phyloP scores from a whole-genome alignment of 805 yeast genomes.

The Nakazawaea peltata region DNA sequence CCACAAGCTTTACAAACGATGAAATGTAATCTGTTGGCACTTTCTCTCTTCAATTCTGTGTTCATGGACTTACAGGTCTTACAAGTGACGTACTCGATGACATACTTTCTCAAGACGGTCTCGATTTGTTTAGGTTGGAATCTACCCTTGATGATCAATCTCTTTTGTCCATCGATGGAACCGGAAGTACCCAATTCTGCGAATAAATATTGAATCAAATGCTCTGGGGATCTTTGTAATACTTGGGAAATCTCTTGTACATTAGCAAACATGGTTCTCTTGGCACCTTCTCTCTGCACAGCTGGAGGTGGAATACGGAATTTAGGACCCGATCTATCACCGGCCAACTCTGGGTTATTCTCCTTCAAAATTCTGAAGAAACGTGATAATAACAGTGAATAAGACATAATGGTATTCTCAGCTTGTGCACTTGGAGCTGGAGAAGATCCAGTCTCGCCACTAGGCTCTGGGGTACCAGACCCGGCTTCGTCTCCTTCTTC shows the following conservation, averaged over 20 bases:
- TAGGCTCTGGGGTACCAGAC: slow-evolving; percentile 22
- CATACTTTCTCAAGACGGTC: slow-evolving; percentile 91
- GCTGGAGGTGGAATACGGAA: slow-evolving; percentile 97
- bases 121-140: slow-evolving; percentile 97
- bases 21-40: slow-evolving; percentile 92
- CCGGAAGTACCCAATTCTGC: slow-evolving; percentile 99
- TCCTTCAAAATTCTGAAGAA: slow-evolving; percentile 81
- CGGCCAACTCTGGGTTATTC: slow-evolving; percentile 97
- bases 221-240: slow-evolving; percentile 94
- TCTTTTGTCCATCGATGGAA: slow-evolving; percentile 95
- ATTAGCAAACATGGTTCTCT: slow-evolving; percentile 93
- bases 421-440: neutral
- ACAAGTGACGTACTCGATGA: slow-evolving; percentile 96
- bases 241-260: slow-evolving; percentile 92
- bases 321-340: slow-evolving; percentile 87
- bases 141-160: slow-evolving; percentile 96
- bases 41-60: slow-evolving; percentile 92
- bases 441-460: slow-evolving; percentile 16
- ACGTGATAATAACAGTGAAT: slow-evolving; percentile 70
- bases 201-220: slow-evolving; percentile 90
- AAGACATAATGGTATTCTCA: slow-evolving; percentile 17
- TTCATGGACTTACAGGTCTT: slow-evolving; percentile 98
- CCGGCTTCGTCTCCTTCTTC: slow-evolving; percentile 28
- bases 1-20: slow-evolving; percentile 98
- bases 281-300: slow-evolving; percentile 94